Evolutionary conservation across 306 rosid species (phyloP).

Genomic region (Rubus parviflorus): DNA sequence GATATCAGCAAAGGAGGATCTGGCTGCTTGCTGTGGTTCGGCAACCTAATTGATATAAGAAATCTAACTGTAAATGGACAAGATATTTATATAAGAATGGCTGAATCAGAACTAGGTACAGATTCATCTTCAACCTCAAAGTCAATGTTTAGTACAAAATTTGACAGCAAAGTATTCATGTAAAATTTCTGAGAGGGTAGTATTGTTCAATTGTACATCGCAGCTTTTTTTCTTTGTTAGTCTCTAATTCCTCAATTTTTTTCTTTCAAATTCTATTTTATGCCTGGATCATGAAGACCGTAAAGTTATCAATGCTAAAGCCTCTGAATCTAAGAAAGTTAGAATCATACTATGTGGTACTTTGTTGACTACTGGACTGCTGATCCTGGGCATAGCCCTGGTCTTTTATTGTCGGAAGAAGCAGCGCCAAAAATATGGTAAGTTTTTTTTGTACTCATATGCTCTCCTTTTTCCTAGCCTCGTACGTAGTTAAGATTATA

Average conservation of each 20-base stretch:
- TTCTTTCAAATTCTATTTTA: background rate
- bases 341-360: background rate
- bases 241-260: background rate
- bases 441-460: background rate
- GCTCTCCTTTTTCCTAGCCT: background rate
- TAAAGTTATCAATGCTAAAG: background rate
- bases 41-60: constrained; percentile 28
- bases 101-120: constrained; percentile 41
- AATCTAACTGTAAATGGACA: constrained; percentile 30
- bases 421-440: constrained; percentile 1
- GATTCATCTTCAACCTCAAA: background rate
- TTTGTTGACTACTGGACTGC: background rate
- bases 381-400: background rate
- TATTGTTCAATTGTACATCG: background rate
- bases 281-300: background rate
- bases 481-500: background rate
- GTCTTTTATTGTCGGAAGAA: background rate
- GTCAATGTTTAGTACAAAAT: background rate
- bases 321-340: background rate
- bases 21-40: constrained; percentile 51
- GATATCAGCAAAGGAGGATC: constrained; percentile 28
- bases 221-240: background rate
- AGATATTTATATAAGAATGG: constrained; percentile 35
- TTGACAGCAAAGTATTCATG: background rate
- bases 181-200: background rate